A percentile compares a stretch with the other conserved stretches of the same genome.
phyloP scores from a whole-genome alignment of 176 grass and related monocot genomes.

The Zoysia japonica region DNA sequence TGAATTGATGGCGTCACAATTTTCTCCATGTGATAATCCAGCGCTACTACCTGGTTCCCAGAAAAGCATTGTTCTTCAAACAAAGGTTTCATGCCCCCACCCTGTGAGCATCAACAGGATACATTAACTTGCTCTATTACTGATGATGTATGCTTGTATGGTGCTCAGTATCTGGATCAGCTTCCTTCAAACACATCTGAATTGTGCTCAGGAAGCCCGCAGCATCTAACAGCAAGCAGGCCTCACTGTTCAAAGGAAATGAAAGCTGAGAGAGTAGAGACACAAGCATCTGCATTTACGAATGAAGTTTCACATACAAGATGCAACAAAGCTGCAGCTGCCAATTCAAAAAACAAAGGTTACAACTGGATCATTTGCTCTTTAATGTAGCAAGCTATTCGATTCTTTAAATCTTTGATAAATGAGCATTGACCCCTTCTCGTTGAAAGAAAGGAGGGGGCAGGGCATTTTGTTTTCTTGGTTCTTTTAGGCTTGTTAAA shows the following conservation, averaged over 20 bases:
- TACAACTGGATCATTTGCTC: constrained; percentile 7
- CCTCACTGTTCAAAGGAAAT: constrained; percentile 18
- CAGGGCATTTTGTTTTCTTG: neutral
- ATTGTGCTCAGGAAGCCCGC: constrained; percentile 28
- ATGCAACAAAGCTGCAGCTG: constrained; percentile 23
- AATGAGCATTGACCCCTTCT: neutral
- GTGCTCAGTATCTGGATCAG: constrained; percentile 32
- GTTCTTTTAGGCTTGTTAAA: neutral
- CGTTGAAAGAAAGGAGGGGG: neutral
- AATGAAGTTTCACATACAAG: constrained; percentile 41
- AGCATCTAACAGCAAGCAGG: constrained; percentile 35
- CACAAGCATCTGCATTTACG: constrained; percentile 22
- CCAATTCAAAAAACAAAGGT: constrained; percentile 47
- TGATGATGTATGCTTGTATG: constrained; percentile 28
- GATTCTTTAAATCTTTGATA: neutral
- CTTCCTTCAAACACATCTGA: constrained; percentile 30
- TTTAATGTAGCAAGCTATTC: neutral
- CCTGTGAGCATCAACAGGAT: neutral
- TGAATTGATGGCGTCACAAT: constrained; percentile 29
- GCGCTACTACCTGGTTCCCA: constrained; percentile 5
- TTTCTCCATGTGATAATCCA: constrained; percentile 30
- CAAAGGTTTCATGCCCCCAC: constrained; percentile 39
- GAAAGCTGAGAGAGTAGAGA: constrained; percentile 34
- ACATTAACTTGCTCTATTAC: constrained; percentile 35
- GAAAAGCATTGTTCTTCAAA: constrained; percentile 36